Conservation (phyloP, 495 filamentous ascomycete genomes). For the Talaromyces proteolyticus region DNA sequence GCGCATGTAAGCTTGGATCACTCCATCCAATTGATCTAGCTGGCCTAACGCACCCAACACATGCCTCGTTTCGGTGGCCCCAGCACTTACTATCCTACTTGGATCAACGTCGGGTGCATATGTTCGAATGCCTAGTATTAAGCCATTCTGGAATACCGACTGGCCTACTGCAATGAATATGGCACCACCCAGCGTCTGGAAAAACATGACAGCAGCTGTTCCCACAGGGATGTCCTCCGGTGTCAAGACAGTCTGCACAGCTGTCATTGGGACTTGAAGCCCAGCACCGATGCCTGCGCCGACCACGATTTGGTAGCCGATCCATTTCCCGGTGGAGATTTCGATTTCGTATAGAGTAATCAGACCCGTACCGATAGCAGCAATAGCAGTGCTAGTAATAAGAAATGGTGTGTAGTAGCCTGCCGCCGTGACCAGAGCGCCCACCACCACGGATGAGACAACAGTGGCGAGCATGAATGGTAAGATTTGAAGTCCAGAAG, state of each 20-base stretch:
- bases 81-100: constrained; percentile 41
- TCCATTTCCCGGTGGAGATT: too few relatives aligned
- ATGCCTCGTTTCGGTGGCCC: constrained; percentile 50
- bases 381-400: too few relatives aligned
- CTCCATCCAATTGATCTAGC: constrained; percentile 16
- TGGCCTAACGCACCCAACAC: constrained; percentile 28
- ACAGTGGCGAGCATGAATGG: constrained; percentile 31
- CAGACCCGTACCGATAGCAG: too few relatives aligned
- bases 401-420: constrained; percentile 77
- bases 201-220: constrained; percentile 56
- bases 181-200: constrained; percentile 63
- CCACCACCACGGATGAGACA: constrained; percentile 27
- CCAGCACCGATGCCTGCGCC: constrained; percentile 42
- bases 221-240: constrained; percentile 50
- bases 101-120: constrained; percentile 41
- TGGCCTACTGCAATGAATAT: constrained; percentile 61
- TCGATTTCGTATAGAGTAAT: too few relatives aligned
- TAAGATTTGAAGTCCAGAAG: constrained; percentile 47
- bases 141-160: constrained; percentile 54
- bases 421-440: constrained; percentile 46
- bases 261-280: constrained; percentile 37
- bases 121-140: constrained; percentile 38
- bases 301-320: too few relatives aligned
- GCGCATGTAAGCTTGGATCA: constrained; percentile 23
- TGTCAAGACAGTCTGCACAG: constrained; percentile 22